Conservation (phyloP, 179 eudicot species). For the Spergularia azorica region DNA sequence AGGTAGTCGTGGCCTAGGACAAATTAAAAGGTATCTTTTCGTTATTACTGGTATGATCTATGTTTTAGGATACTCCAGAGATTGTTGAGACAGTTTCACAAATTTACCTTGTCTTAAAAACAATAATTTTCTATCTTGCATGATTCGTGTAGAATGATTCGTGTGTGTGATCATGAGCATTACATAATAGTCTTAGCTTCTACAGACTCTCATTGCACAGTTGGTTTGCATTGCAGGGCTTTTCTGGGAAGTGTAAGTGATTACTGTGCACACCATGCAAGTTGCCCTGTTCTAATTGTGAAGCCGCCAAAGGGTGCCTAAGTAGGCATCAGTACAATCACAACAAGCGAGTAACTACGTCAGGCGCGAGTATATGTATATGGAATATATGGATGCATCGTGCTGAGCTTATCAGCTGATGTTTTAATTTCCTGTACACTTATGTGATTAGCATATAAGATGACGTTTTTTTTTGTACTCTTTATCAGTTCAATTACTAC, state of each 20-base stretch:
- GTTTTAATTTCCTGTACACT: too few species aligned
- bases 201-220: not conserved
- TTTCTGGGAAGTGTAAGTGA: conserved; percentile 72
- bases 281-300: conserved; percentile 60
- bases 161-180: too few species aligned
- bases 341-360: not conserved
- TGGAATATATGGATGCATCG: not conserved
- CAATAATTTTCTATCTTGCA: too few species aligned
- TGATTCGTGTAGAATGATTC: too few species aligned
- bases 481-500: too few species aligned
- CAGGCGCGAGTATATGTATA: not conserved
- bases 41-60: not conserved
- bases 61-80: too few species aligned
- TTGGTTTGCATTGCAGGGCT: conserved; percentile 45
- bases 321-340: not conserved
- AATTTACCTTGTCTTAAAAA: too few species aligned
- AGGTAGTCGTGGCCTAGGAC: conserved; percentile 75
- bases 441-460: too few species aligned
- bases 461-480: too few species aligned
- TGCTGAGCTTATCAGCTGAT: too few species aligned
- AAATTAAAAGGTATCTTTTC: conserved; percentile 49
- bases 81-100: too few species aligned
- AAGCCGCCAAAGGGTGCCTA: conserved; percentile 42
- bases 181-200: too few species aligned
- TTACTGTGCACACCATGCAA: conserved; percentile 60